Base-by-base conservation (phyloP, 2,329 filamentous ascomycete genomes). In the Colletotrichum sp. region DNA sequence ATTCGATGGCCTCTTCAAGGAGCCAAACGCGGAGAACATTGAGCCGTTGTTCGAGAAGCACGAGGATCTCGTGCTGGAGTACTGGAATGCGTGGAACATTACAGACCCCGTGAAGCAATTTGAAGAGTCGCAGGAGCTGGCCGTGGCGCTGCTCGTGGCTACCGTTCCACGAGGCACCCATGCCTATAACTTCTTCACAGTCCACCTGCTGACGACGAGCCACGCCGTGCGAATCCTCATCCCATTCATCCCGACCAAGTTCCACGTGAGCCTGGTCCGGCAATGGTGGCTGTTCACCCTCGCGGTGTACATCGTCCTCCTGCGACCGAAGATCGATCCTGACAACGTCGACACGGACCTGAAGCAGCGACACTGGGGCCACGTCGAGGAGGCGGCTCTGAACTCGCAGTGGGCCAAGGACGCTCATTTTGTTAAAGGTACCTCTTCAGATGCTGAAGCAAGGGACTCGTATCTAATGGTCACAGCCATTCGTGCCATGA, bases 261-360 rank as follows among this genome's bases (percentile, higher is more conserved):
- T 93, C 80, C 96, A 98, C 79, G 83, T 95, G 61, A 87, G 87
- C 27, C 86, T 99, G 6, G 88, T 98, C 11, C 89, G 94, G 52
- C 93, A 98, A 83, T 98, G 97, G 96, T 98, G 95, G 94, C 86
- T 99, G 7, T 90, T 98, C 57, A 92, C 94, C 1, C 84, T 98
- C 57, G 91, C 92, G 0, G 90, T 96, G 13, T 98, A 97, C 82
- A 91, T 98, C 69, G 86, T 92, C 3, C 93, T 95, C 80, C 86
- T 94, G 30, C 90, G 96, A 25, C 97, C 96, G 1, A 86, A 88
- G 74, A 91, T 98, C 72, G 90, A 94, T 71, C 86, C 91, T n/a
- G 90, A 93, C 72, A 88, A 90, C 32, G 89, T 97, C 73, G 87
- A 88, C 7, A 88, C 89, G 57, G 91, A 95, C 60, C 80, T 92